Base-by-base conservation (phyloP, 352 stramenopile genomes). In the Plasmopara halstedii region DNA sequence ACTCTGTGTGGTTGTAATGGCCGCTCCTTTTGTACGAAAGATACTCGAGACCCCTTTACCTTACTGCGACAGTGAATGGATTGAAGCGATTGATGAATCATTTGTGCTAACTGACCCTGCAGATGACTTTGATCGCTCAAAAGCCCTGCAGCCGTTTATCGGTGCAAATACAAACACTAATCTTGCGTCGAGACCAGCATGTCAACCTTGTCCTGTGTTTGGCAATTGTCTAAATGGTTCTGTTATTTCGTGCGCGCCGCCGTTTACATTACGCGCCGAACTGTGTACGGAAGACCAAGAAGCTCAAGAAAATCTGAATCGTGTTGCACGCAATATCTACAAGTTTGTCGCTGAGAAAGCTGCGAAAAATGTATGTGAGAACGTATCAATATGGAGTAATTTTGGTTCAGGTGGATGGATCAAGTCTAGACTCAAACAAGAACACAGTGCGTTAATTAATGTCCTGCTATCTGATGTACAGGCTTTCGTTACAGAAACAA, bases 171-270 rank as follows among this genome's bases (percentile, higher is more conserved):
- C 36, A 2, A 49, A 66, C 15, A 36, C 44, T 31, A 20, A 35
- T 9, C 43, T 27, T 18, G 9, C n/a, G 8, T 45, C 40, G 2
- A 26, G 13, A 20, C 36, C 43, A 14, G 42, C 29, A 2, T 88
- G 75, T 25, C 75, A 70, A n/a, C 57, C 57, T 13, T 88, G 75
- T 31, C 75, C 75, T 0, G 27, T 84, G 39, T 84, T 74, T 52
- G 75, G 68, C 4, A 74, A 75, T 25, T 88, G 75, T 40, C 50
- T 67, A 1, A 65, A 74, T 42, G 73, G 75, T 8, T 47, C 58
- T 4, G 43, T 85, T 2, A 58, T 72, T 13, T 69, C 64, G 4
- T 88, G 75, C 13, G 31, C 70, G 19, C 39, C 58, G 2, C 67
- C 75, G 5, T 79, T 81, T 22, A 62, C 79, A 21, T 52, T 82